phyloP scores from a whole-genome alignment of 192 early-diverging fungal genomes.

The Backusella morwellensis region DNA sequence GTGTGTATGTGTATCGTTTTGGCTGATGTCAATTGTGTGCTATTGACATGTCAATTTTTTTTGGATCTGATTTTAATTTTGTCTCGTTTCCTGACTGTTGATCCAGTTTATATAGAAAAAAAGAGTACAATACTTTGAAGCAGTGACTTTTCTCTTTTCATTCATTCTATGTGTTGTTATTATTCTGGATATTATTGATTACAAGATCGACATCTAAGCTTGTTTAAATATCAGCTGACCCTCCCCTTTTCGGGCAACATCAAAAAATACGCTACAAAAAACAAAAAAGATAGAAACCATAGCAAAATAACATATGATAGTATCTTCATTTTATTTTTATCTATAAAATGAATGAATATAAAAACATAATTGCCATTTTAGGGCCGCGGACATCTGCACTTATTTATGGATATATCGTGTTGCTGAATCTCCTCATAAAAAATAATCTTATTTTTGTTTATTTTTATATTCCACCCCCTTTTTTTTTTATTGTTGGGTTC shows the following conservation, averaged over 20 bases:
- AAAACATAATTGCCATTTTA: neutral
- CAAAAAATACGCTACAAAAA: neutral
- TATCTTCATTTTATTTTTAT: neutral
- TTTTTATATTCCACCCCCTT: neutral
- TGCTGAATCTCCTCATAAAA: neutral
- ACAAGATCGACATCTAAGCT: neutral
- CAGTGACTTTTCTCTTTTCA: neutral
- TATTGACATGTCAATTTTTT: slow-evolving; percentile 1
- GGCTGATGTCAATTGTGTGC: neutral
- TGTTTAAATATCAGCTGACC: neutral
- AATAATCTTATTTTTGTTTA: neutral
- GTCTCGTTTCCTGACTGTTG: neutral
- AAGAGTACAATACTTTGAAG: neutral
- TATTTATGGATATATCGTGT: neutral
- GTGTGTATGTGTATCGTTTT: neutral
- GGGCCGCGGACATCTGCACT: neutral
- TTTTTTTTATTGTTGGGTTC: neutral
- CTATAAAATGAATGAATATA: neutral
- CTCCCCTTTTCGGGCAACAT: neutral
- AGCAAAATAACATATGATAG: neutral
- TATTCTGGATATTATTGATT: neutral
- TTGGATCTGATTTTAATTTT: neutral
- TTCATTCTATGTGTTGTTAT: neutral
- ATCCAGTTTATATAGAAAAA: neutral
- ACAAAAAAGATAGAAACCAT: neutral